These are phyloP conservation scores for Monosporascus sp. DNA, from an alignment of 2,329 filamentous ascomycete species.

Conservation along the genomic window DNA sequence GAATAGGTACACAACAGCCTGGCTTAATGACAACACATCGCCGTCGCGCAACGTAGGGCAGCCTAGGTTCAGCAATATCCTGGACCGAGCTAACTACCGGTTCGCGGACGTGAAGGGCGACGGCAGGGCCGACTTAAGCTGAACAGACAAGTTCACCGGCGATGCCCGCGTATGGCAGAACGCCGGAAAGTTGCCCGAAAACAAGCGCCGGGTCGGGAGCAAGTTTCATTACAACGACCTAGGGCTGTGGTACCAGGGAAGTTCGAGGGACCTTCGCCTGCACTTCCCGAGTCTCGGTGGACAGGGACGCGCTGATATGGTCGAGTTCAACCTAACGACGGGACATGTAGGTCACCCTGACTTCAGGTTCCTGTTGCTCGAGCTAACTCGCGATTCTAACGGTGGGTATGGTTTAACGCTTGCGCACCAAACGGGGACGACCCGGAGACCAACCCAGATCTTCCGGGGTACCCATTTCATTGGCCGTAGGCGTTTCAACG, in stretches of 20 bases:
- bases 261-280: neutral
- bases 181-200: neutral
- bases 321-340: neutral
- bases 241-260: neutral
- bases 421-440: too few relatives aligned
- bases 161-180: neutral
- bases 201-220: neutral
- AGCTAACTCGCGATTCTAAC: too few relatives aligned
- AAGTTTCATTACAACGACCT: neutral
- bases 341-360: neutral
- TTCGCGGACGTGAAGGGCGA: neutral
- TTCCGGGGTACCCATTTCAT: too few relatives aligned
- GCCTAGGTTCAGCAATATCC: neutral
- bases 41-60: neutral
- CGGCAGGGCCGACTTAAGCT: neutral
- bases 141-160: neutral
- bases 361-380: too few relatives aligned
- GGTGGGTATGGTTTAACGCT: too few relatives aligned
- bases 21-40: neutral
- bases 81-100: neutral
- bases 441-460: too few relatives aligned
- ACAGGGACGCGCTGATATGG: neutral
- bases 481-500: too few relatives aligned
- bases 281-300: neutral
- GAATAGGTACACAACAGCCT: neutral